Evolutionary conservation across 2,329 filamentous ascomycete genomes (phyloP), one percentile per base, ranked within the genome.

Genomic region (Rhinocladiella similis): DNA sequence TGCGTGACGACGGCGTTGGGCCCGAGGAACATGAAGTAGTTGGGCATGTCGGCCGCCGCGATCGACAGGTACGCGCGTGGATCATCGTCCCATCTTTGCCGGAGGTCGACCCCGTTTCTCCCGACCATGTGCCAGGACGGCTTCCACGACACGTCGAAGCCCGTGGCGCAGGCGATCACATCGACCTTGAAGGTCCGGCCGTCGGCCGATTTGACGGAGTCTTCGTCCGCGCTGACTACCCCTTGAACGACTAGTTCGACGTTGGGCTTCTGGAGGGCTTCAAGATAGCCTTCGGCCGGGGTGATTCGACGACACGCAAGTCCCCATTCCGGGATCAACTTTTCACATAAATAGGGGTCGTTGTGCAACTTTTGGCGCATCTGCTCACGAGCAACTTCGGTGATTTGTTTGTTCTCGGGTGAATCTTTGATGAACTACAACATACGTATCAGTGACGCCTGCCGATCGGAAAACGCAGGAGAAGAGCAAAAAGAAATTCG

Each of bases 81-180:
- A 35, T 63, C 65, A 16, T 68, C 63, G 6, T 67, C 65, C 77
- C 76, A 80, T 18, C 72, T 66, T 50, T 77, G 72, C 22, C 73
- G 69, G 9, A 81, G 69, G 46, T 74, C 72, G 27, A 67, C 53
- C 3, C 72, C 73, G 3, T 65, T 61, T 9, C 66, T 67, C 1
- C 69, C 70, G 29, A 71, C 65, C 6, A 78, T 66, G 5, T 69
- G 73, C 63, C 78, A 81, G 1, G 68, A 68, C 1, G 77, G 76
- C 75, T 0, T 70, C 20, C 72, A 63, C 3, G 71, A 56, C 35
- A 70, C 65, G 56, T 77, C 73, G 53, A 56, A 51, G 18, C 59
- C 59, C 2, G 59, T 63, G 2, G 57, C 27, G 42, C 61, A 64
- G 13, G 65, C 55, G 3, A 67, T 13, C 1, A 61, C 54, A 57